These are phyloP conservation scores for Suillus sp. DNA, from an alignment of 768 basidiomycete genomes.

Conservation along the genomic window DNA sequence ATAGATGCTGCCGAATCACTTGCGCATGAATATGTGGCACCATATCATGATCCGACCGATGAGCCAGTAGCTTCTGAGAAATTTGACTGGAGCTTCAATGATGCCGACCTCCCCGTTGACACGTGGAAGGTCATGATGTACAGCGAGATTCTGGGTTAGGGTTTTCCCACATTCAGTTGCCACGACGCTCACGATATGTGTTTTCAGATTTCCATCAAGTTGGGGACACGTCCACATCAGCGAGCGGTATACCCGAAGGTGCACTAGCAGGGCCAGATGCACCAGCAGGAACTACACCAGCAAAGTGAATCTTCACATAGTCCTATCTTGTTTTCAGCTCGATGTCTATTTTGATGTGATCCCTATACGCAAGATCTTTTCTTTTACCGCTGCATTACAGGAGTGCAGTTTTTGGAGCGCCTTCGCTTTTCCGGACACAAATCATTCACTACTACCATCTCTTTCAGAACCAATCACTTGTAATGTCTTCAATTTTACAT, in stretches of 20 bases:
- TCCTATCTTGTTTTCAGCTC: slow-evolving; percentile 1
- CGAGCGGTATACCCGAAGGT: slow-evolving; percentile 51
- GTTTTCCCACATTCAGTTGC: not conserved
- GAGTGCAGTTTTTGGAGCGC: slow-evolving; percentile 4
- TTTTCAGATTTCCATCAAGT: slow-evolving; percentile 79
- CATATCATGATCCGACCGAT: slow-evolving; percentile 98
- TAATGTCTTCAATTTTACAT: slow-evolving; percentile 5
- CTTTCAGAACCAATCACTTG: slow-evolving; percentile 5
- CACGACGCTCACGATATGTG: not conserved
- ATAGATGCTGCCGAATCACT: slow-evolving; percentile 94
- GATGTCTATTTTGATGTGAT: slow-evolving; percentile 1
- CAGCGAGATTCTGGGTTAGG: slow-evolving; percentile 91
- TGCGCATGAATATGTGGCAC: slow-evolving; percentile 90
- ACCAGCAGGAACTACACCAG: slow-evolving; percentile 17
- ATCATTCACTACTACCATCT: slow-evolving; percentile 6
- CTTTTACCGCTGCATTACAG: slow-evolving; percentile 5
- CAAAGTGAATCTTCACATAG: slow-evolving; percentile 12
- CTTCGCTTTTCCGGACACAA: not conserved
- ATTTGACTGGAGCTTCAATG: slow-evolving; percentile 99
- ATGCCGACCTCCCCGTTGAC: slow-evolving; percentile 96
- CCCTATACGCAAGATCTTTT: slow-evolving; percentile 10
- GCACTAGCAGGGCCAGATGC: slow-evolving; percentile 68
- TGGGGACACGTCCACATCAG: slow-evolving; percentile 48
- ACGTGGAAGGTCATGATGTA: slow-evolving; percentile 99
- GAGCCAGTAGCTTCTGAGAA: slow-evolving; percentile 92